phyloP scores from a whole-genome alignment of 1,139 yeast species.

The Hanseniaspora sp. region DNA sequence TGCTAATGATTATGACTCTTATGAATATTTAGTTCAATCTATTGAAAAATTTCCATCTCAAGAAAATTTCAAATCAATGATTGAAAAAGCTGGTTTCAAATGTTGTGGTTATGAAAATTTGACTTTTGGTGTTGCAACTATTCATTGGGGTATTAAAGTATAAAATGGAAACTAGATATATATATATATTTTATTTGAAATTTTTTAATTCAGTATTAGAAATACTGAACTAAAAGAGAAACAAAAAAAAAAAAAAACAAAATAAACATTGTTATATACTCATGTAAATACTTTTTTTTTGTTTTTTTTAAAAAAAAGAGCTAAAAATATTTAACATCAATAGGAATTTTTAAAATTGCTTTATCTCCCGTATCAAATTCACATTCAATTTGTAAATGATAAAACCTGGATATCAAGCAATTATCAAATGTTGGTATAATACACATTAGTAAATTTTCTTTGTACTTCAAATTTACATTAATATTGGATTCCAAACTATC shows the following conservation, averaged over 20 bases:
- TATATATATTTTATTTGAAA: too few species aligned
- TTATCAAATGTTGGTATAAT: slow-evolving; percentile 49
- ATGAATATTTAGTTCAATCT: slow-evolving; percentile 90
- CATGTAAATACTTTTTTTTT: not conserved
- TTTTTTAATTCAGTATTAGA: too few species aligned
- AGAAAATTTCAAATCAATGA: slow-evolving; percentile 83
- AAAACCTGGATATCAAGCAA: slow-evolving; percentile 44
- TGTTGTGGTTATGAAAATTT: slow-evolving; percentile 86
- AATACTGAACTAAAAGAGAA: not conserved
- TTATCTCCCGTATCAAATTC: slow-evolving; percentile 28
- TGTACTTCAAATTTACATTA: slow-evolving; percentile 1
- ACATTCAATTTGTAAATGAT: slow-evolving; percentile 33
- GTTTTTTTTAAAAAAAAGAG: too few species aligned
- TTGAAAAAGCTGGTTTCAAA: slow-evolving; percentile 90
- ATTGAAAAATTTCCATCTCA: slow-evolving; percentile 86
- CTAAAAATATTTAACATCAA: slow-evolving; percentile 27
- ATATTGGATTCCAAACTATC: not conserved
- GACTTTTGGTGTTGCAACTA: slow-evolving; percentile 94
- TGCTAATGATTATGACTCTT: slow-evolving; percentile 90
- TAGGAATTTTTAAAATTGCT: slow-evolving; percentile 30
- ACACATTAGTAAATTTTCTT: not conserved
- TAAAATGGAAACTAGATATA: slow-evolving; percentile 21
- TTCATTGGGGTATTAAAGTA: slow-evolving; percentile 87
- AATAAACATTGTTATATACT: not conserved
- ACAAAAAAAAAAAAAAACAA: not conserved